Evolutionary conservation across 2,329 filamentous ascomycete genomes (phyloP).

Genomic region (Fonsecaea erecta): DNA sequence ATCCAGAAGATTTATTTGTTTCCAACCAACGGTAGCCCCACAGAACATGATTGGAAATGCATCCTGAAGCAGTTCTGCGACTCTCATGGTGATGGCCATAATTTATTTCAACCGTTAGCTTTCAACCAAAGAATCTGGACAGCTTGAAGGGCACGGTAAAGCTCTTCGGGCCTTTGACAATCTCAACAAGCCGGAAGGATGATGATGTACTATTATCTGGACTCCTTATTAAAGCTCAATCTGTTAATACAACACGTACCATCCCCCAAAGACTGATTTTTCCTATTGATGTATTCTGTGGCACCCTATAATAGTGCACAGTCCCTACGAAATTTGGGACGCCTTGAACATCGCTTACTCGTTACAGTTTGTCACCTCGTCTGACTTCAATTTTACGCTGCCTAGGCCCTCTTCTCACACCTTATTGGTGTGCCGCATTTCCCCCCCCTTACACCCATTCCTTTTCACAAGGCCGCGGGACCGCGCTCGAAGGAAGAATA

Average conservation of each 20-base stretch:
- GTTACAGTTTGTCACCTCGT: not conserved
- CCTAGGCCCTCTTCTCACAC: not conserved
- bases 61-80: not conserved
- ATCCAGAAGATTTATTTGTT: constrained; percentile 30
- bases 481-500: constrained; percentile 4
- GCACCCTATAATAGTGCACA: not conserved
- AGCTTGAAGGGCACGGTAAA: not conserved
- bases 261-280: not conserved
- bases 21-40: constrained; percentile 10
- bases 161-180: not conserved
- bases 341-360: not conserved
- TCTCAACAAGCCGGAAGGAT: not conserved
- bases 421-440: not conserved
- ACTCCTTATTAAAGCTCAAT: not conserved
- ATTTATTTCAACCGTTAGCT: not conserved
- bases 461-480: not conserved
- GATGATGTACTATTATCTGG: not conserved
- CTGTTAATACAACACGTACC: not conserved
- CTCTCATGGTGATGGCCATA: not conserved
- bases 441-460: not conserved
- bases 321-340: not conserved
- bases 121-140: constrained; percentile 2
- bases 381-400: not conserved
- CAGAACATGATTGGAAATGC: not conserved
- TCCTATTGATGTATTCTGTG: not conserved